These are phyloP conservation scores for Pseudonectria foliicola DNA, from an alignment of 2,329 filamentous ascomycete genomes.

Conservation along the genomic window DNA sequence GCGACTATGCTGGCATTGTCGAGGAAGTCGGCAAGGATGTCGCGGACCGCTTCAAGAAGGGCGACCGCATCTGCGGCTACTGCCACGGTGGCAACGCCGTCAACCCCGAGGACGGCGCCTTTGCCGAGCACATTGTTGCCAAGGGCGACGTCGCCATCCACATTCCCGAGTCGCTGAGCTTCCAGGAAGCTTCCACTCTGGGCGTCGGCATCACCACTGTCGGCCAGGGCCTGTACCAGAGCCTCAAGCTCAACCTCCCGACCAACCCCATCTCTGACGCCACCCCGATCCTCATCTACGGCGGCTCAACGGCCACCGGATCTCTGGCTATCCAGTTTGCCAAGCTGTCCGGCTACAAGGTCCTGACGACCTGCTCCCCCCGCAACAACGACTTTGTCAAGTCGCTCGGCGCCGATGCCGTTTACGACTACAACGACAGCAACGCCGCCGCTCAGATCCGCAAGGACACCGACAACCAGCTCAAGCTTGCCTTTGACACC, in stretches of 20 bases:
- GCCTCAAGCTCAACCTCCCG: constrained; percentile 38
- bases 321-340: constrained; percentile 40
- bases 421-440: constrained; percentile 35
- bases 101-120: constrained; percentile 28
- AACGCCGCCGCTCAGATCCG: constrained; percentile 15
- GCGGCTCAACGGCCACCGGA: constrained; percentile 46
- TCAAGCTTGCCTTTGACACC: constrained; percentile 17
- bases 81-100: constrained; percentile 5
- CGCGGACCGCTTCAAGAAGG: constrained; percentile 35
- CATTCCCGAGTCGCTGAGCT: constrained; percentile 31
- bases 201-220: constrained; percentile 36
- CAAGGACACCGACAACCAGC: constrained; percentile 11
- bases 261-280: constrained; percentile 28
- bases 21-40: constrained; percentile 37
- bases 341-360: constrained; percentile 29
- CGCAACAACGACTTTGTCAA: constrained; percentile 33
- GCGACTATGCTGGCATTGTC: constrained; percentile 42
- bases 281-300: constrained; percentile 34
- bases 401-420: constrained; percentile 33
- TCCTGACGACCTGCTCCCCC: constrained; percentile 32
- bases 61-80: constrained; percentile 35
- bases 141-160: constrained; percentile 35
- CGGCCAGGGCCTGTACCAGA: constrained; percentile 41
- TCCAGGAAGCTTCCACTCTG: constrained; percentile 40
- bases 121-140: constrained; percentile 31